Base-by-base conservation (phyloP, 768 basidiomycete species). In the Tylopilus plumbeoviolaceoides region DNA sequence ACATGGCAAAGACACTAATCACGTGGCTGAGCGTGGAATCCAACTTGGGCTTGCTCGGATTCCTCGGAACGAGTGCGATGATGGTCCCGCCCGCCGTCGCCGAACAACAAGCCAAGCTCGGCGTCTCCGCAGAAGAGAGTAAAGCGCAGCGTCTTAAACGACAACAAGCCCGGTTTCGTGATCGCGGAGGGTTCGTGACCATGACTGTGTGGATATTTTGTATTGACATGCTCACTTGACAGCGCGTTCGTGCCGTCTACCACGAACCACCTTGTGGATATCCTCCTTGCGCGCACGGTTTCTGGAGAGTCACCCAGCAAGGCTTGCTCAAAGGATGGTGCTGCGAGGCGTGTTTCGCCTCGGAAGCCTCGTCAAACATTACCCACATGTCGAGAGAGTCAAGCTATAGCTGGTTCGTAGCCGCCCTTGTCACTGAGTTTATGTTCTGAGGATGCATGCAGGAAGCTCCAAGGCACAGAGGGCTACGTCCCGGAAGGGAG, bases 131-230 rank as follows among this genome's bases (percentile, higher is more conserved):
- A 14, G 78, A 83, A 47, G 83, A 82, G 48, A 88, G 86, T 61
- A 75, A 83, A 28, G 76, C 78, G 0, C 71, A 83, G 44, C 80
- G 87, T 41, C 62, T 81, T 15, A 75, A 84, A 61, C 77, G 84
- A 39, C 82, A 82, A 54, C 81, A 87, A 58, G 75, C 84, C 31
- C 74, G 85, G 23, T 84, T 85, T 66, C 78, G 86, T 48, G 83
- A 87, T 67, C 78, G 83, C 49, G 83, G 83, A 53, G 83, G 83
- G 83, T 84, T 28, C 55, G 80, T 70, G 38, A 31, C 23, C 15
- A 6, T 28, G 18, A 12, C 23, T 25, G 47, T 38, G 14, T 33
- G 2, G 15, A 9, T 35, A n/a, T 36, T 36, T 18, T 17, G 44
- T 15, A 28, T n/a, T 55, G 39, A 58, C 47, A 5, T 10, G 31